Evolutionary conservation across 2,329 filamentous ascomycete species (phyloP).

Genomic region (Grosmannia clavigera): DNA sequence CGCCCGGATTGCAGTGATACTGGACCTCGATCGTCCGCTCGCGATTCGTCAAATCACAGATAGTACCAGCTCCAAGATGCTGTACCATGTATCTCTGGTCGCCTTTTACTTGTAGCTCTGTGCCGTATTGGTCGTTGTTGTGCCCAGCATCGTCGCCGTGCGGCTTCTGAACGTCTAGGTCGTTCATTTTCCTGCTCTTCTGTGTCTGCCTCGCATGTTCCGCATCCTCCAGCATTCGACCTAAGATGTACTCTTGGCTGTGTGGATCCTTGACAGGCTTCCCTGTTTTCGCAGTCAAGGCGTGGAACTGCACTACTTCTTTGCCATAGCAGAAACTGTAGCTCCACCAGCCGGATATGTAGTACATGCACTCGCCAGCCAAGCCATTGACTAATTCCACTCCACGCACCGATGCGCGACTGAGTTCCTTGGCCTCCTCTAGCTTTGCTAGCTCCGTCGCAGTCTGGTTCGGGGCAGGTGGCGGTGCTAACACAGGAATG

Average conservation of each 20-base stretch:
- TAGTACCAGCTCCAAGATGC: slow-evolving; percentile 63
- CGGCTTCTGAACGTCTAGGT: slow-evolving; percentile 11
- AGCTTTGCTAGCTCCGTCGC: slow-evolving; percentile 55
- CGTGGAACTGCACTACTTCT: slow-evolving; percentile 83
- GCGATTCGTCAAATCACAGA: slow-evolving; percentile 75
- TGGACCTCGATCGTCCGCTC: slow-evolving; percentile 77
- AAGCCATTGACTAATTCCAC: slow-evolving; percentile 71
- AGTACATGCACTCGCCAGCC: slow-evolving; percentile 70
- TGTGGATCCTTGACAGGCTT: slow-evolving; percentile 67
- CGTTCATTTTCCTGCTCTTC: slow-evolving; percentile 8
- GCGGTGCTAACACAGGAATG: slow-evolving; percentile 57
- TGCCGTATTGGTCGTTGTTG: slow-evolving; percentile 26
- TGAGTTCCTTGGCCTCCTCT: slow-evolving; percentile 70
- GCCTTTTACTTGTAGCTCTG: slow-evolving; percentile 67
- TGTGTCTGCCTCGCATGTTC: not conserved
- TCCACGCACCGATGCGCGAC: slow-evolving; percentile 62
- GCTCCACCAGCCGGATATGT: slow-evolving; percentile 83
- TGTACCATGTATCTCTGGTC: slow-evolving; percentile 81
- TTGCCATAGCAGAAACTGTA: slow-evolving; percentile 89
- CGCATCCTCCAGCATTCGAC: slow-evolving; percentile 32
- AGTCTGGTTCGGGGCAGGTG: slow-evolving; percentile 47
- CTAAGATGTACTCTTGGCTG: slow-evolving; percentile 66
- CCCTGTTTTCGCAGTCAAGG: slow-evolving; percentile 57
- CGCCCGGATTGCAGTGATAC: slow-evolving; percentile 64
- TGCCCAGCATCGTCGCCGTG: not conserved